Base-by-base conservation (phyloP, 2,329 filamentous ascomycete species). In the Calonectria multiphialidica region DNA sequence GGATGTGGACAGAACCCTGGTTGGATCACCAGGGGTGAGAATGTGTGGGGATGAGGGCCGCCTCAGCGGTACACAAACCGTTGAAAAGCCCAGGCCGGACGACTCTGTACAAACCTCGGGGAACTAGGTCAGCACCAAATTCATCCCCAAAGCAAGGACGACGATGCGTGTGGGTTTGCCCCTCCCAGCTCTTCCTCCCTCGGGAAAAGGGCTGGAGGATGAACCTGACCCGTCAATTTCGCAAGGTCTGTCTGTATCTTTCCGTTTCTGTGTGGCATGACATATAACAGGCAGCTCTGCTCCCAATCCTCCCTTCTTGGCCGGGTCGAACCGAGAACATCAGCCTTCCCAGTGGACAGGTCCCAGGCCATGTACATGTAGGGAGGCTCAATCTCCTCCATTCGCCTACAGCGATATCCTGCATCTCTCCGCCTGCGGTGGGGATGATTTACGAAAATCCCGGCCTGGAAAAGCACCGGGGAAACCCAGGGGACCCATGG, bases 381-480 rank as follows among this genome's bases (percentile, higher is more conserved):
- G 8, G 21, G n/a, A n/a, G 25, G 6, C 30, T 37, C n/a, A 16
- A 23, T 40, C 53, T 18, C 53, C 33, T 18, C 25, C 37, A 9
- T 28, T 40, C 35, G 21, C 13, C 53, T 57, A 23, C 33, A 57
- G 9, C 30, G 53, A 57, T 57, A 57, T 57, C 33, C 53, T 16
- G n/a, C n/a, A 47, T 59, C 21, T 40, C 33, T 40, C 33, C 53
- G 13, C 28, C 3, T 12, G 21, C 13, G 21, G 33, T 23, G 33
- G 35, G 33, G 50, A 55, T n/a, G 35, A 59, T 59, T 59, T 40
- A 23, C 53, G 53, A 59, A 59, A 59, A 59, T 59, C 53, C 53
- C 33, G n/a, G 33, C 35, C 23, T 59, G 33, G 8, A 33, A 21
- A 40, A 21, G 53, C 35, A 33, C 53, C 33, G 53, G 37, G 35